Percentiles rank a stretch among this genome's conserved stretches.
These are phyloP conservation scores for Piromyces sp. DNA, from an alignment of 192 early-diverging fungal species.

Conservation along the genomic window DNA sequence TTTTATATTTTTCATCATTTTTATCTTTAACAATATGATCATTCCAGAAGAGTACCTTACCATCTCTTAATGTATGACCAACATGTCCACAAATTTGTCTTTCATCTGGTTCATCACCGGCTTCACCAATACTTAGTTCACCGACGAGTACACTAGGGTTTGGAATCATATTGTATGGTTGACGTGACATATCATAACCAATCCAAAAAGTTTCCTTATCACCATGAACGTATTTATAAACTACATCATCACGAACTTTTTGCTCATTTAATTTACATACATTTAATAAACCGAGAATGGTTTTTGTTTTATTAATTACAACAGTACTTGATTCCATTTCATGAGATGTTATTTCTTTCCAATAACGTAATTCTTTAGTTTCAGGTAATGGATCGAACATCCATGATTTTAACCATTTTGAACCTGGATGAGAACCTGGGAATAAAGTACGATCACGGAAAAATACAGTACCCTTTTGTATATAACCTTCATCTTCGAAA, in stretches of 20 bases:
- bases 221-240: slow-evolving; percentile 26
- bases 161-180: slow-evolving; percentile 14
- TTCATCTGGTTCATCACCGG: background rate
- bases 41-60: background rate
- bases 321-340: slow-evolving; percentile 49
- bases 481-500: slow-evolving; percentile 26
- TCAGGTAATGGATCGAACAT: slow-evolving; percentile 22
- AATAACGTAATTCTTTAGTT: slow-evolving; percentile 17
- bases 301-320: slow-evolving; percentile 26
- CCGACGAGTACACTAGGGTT: background rate
- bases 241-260: slow-evolving; percentile 23
- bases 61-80: background rate
- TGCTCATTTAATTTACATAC: slow-evolving; percentile 21
- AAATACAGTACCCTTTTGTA: slow-evolving; percentile 32
- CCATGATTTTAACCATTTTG: slow-evolving; percentile 30
- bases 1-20: background rate
- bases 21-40: background rate
- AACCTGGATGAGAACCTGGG: slow-evolving; percentile 7
- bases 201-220: slow-evolving; percentile 60
- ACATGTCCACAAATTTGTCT: background rate
- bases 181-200: slow-evolving; percentile 38
- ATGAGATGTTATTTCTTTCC: slow-evolving; percentile 1
- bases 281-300: slow-evolving; percentile 27
- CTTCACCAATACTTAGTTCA: background rate
- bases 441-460: slow-evolving; percentile 45